These are phyloP conservation scores for Cercophora samala DNA, from an alignment of 495 filamentous ascomycete species.

Conservation along the genomic window DNA sequence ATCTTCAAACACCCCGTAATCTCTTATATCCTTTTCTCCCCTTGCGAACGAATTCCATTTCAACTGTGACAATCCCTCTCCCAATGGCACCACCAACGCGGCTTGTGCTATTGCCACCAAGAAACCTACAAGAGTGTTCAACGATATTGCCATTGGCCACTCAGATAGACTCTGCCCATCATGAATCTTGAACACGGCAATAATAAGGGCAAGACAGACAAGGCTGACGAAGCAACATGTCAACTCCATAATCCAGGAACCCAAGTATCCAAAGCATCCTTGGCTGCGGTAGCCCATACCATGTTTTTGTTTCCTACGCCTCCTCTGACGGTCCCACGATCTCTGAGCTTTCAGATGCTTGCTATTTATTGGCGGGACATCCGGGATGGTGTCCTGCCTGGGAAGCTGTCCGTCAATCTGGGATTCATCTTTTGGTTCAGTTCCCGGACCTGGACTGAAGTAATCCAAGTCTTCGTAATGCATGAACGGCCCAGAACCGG, in stretches of 20 bases:
- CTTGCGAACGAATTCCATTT: conserved; percentile 50
- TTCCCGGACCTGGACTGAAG: conserved; percentile 13
- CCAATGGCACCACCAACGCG: conserved; percentile 37
- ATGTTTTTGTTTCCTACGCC: neutral
- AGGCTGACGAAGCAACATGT: conserved; percentile 26
- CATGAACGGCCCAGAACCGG: conserved; percentile 26
- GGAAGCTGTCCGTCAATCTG: conserved; percentile 4
- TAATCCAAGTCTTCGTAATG: conserved; percentile 34
- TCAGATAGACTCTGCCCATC: conserved; percentile 40
- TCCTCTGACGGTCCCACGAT: conserved; percentile 19
- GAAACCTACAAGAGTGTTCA: conserved; percentile 48
- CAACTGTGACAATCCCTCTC: conserved; percentile 43
- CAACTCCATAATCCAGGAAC: conserved; percentile 26
- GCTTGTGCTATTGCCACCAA: conserved; percentile 44
- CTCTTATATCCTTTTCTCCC: conserved; percentile 38
- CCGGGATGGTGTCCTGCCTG: conserved; percentile 18
- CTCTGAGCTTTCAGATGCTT: conserved; percentile 11
- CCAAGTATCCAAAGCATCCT: conserved; percentile 5
- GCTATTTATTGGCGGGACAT: neutral
- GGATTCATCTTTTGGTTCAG: conserved; percentile 22
- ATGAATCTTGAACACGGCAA: conserved; percentile 37
- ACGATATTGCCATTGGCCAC: conserved; percentile 46
- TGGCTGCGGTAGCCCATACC: neutral
- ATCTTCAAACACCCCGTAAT: conserved; percentile 44
- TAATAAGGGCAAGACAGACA: conserved; percentile 30